These are phyloP conservation scores for Cyphellophora europaea DNA, from an alignment of 2,329 filamentous ascomycete genomes.

Conservation along the genomic window DNA sequence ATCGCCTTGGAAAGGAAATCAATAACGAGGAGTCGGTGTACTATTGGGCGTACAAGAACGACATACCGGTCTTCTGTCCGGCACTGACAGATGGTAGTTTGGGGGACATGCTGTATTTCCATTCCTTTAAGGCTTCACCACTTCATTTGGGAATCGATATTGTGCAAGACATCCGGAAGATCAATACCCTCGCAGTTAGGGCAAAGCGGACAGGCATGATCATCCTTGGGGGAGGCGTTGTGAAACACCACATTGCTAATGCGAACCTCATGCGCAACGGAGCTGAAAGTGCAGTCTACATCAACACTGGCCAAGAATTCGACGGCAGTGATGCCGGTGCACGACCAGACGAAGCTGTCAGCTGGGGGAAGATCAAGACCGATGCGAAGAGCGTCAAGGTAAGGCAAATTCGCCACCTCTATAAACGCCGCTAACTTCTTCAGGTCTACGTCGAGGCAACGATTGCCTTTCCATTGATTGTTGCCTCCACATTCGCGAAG, in stretches of 20 bases:
- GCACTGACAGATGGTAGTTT: conserved; percentile 90
- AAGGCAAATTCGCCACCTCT: conserved; percentile 19
- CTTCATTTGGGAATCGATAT: conserved; percentile 77
- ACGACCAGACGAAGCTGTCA: conserved; percentile 89
- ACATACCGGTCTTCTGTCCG: conserved; percentile 95
- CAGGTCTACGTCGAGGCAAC: conserved; percentile 59
- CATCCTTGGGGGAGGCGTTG: conserved; percentile 83
- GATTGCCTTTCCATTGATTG: conserved; percentile 57
- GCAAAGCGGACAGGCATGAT: conserved; percentile 91
- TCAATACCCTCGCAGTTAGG: conserved; percentile 84
- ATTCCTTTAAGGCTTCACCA: conserved; percentile 85
- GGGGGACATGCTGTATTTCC: conserved; percentile 98
- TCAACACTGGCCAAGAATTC: conserved; percentile 96
- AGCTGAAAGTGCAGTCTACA: conserved; percentile 91
- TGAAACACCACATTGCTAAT: conserved; percentile 98
- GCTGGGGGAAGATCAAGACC: conserved; percentile 96
- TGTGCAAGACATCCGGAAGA: conserved; percentile 82
- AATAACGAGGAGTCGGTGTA: conserved; percentile 85
- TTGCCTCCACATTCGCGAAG: conserved; percentile 1
- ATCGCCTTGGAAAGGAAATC: conserved; percentile 84
- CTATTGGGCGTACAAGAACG: conserved; percentile 96
- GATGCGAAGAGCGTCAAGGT: conserved; percentile 86
- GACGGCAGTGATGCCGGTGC: conserved; percentile 95
- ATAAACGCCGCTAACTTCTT: background rate
- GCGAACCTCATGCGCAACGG: conserved; percentile 96